Evolutionary conservation across 495 filamentous ascomycete genomes (phyloP), one percentile per base, ranked within the genome.

Genomic region (Daldinia caldariorum): DNA sequence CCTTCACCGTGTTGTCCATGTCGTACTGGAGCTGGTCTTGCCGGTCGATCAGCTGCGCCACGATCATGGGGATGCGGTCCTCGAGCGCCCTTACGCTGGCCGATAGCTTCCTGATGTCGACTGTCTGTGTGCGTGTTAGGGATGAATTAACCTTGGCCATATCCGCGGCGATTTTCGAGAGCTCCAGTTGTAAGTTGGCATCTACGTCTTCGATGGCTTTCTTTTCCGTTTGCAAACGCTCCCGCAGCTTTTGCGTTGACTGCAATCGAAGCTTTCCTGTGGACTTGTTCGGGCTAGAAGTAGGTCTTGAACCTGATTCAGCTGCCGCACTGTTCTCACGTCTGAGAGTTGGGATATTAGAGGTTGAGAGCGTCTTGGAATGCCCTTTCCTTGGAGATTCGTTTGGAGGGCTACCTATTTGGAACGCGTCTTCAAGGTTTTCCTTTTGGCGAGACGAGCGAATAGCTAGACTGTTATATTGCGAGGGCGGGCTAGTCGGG

Each of bases 221-320:
- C 74, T 93, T 91, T 74, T 97, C 94, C 55, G 85, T 88, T 62
- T 93, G 89, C 7, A 97, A 85, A 55, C 94, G 91, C 78, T 97
- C 92, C 49, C 95, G 92, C 35, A 97, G 87, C 81, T 97, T 97
- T 70, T 96, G 92, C 0, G 94, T 92, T 47, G 90, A 94, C 78
- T 97, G 94, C 78, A 97, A 88, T 53, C 92, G 90, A 61, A 96
- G 83, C 71, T 91, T 95, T 69, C 87, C 87, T 37, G 84, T 80
- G 3, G 73, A 45, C 62, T 81, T 82, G 35, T 72, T 70, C 9
- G 80, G 77, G 61, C 80, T 83, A 49, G 74, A 72, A 6, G 74
- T 74, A 10, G 78, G 76, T 32, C 79, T 72, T 5, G 72, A 61
- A 9, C 74, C 65, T 3, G 78, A 74, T 45, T 82, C 79, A 6